These are phyloP conservation scores for Clathrus columnatus DNA, from an alignment of 768 basidiomycete genomes.

Conservation along the genomic window DNA sequence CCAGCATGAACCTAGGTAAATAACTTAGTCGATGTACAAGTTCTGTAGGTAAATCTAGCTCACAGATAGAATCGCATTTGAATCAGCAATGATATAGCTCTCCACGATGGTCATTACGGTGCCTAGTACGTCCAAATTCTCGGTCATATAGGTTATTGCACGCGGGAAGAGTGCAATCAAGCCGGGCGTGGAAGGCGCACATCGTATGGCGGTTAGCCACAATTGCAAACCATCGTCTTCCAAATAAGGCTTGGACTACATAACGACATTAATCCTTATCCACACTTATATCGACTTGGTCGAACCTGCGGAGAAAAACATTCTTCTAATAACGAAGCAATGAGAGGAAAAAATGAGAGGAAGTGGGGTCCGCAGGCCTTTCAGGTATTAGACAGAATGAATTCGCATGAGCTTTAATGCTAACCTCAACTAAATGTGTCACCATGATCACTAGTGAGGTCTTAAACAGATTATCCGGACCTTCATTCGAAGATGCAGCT, in stretches of 20 bases:
- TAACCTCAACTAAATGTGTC: constrained; percentile 59
- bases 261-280: constrained; percentile 13
- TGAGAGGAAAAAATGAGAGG: constrained; percentile 40
- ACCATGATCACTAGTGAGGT: constrained; percentile 60
- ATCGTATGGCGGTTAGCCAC: constrained; percentile 65
- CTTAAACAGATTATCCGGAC: constrained; percentile 65
- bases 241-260: constrained; percentile 54
- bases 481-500: constrained; percentile 29
- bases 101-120: constrained; percentile 59
- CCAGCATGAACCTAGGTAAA: constrained; percentile 39
- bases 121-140: constrained; percentile 69
- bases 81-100: constrained; percentile 73
- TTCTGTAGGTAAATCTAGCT: constrained; percentile 10
- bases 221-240: constrained; percentile 73
- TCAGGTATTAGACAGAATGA: constrained; percentile 3
- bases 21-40: not conserved
- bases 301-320: constrained; percentile 48
- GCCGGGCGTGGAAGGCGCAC: constrained; percentile 42
- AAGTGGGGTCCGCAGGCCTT: constrained; percentile 65
- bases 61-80: constrained; percentile 53
- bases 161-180: constrained; percentile 61
- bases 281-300: constrained; percentile 15
- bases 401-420: constrained; percentile 9
- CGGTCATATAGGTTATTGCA: constrained; percentile 48
- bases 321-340: constrained; percentile 57